A percentile compares a stretch with the other conserved stretches of the same genome.
These are phyloP conservation scores for Papiliotrema fonsecae DNA, from an alignment of 1,284 basidiomycete genomes.

Conservation along the genomic window DNA sequence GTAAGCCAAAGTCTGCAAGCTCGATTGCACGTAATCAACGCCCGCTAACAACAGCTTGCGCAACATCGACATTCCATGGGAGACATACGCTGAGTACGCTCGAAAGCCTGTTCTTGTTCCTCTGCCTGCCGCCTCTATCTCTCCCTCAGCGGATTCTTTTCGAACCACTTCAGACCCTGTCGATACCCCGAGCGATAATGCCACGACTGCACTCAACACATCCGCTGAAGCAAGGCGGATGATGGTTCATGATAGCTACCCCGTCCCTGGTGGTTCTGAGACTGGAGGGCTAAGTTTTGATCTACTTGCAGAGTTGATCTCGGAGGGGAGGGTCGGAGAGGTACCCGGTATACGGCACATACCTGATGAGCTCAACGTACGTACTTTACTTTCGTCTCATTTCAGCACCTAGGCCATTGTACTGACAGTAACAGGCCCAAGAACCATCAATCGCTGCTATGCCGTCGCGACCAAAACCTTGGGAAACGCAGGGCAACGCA, in stretches of 20 bases:
- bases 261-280: conserved; percentile 1
- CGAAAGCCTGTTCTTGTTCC: neutral
- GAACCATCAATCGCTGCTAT: conserved; percentile 2
- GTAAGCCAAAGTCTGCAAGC: conserved; percentile 7
- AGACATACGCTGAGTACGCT: conserved; percentile 12
- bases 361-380: conserved; percentile 31
- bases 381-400: conserved; percentile 5
- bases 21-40: neutral
- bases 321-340: conserved; percentile 30
- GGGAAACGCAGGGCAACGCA: conserved; percentile 9
- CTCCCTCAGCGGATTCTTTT: neutral
- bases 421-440: neutral
- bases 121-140: neutral
- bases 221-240: conserved; percentile 23
- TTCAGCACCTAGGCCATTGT: neutral
- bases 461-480: conserved; percentile 16
- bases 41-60: conserved; percentile 6
- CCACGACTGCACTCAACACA: conserved; percentile 7
- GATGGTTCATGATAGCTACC: conserved; percentile 9
- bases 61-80: conserved; percentile 15
- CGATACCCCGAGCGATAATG: neutral
- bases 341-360: conserved; percentile 22
- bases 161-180: neutral
- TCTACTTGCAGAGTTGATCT: conserved; percentile 24
- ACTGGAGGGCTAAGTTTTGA: conserved; percentile 22